Evolutionary conservation across 2,329 filamentous ascomycete genomes (phyloP).

Genomic region (Nannizzia gypsea): DNA sequence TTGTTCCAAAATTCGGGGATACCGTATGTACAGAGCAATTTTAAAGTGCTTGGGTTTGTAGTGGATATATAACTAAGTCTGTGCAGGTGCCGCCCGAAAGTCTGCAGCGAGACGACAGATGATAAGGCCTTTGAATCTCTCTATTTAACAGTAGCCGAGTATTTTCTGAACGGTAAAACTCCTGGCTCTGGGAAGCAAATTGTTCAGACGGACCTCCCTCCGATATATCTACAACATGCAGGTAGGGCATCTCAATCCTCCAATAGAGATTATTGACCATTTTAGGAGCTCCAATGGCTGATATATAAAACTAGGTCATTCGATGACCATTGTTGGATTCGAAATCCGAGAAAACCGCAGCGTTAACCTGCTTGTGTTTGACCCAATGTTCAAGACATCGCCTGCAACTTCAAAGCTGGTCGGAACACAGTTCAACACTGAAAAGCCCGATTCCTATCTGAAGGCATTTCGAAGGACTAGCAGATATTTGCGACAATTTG

Average conservation of each 20-base stretch:
- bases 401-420: conserved; percentile 50
- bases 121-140: conserved; percentile 40
- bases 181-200: conserved; percentile 48
- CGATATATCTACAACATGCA: conserved; percentile 81
- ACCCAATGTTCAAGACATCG: conserved; percentile 68
- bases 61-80: neutral
- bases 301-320: conserved; percentile 51
- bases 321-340: conserved; percentile 76
- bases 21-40: conserved; percentile 39
- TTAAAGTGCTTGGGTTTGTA: neutral
- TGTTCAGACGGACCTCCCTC: conserved; percentile 59
- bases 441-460: conserved; percentile 45
- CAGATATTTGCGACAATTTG: conserved; percentile 56
- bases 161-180: conserved; percentile 52
- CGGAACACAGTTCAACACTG: conserved; percentile 29
- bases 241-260: conserved; percentile 34
- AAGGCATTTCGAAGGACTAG: conserved; percentile 61
- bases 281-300: neutral
- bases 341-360: conserved; percentile 56
- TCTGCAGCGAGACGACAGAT: conserved; percentile 40
- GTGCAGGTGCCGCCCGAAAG: conserved; percentile 47
- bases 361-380: conserved; percentile 69
- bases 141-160: conserved; percentile 60
- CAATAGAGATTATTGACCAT: neutral
- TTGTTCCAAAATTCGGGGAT: conserved; percentile 61